Base-by-base conservation (phyloP, 2,329 filamentous ascomycete species). In the Orbilia quercus region DNA sequence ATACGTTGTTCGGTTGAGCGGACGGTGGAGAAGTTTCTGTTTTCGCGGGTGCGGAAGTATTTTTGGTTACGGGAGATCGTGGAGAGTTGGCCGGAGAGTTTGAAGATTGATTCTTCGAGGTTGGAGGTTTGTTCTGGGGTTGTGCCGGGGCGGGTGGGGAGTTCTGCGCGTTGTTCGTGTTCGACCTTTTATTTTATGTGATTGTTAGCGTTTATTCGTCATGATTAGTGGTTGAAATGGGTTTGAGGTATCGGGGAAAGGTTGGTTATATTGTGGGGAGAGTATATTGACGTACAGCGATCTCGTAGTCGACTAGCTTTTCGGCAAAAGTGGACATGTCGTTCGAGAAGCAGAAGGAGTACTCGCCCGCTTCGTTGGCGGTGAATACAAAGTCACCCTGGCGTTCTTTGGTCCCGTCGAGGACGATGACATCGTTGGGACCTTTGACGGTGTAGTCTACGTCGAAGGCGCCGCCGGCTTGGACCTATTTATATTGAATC, bases 361-460 rank as follows among this genome's bases (percentile, higher is more conserved):
- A 97, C 79, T 98, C 94, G 76, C 95, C 95, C 5, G 86, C 80
- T 58, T 92, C 88, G 79, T 92, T 91, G 48, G 93, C 95, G 0
- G 93, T 96, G 82, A 99, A 99, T 75, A 99, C 95, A 80, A 96
- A 98, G 82, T 99, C 95, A 60, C 94, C 95, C 83, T 98, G 94
- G 76, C 94, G 88, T 83, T 91, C 95, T 83, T 96, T 98, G 77
- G 89, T 85, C 74, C 93, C 95, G 73, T 93, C 88, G 78, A 98
- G 83, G 74, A 99, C 89, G 74, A 91, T 82, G 82, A 90, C 93
- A 79, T 90, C 88, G 76, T 86, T 87, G 25, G 96, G 95, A 18
- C 91, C 92, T 54, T 88, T 87, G 64, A 99, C 94, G 71, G 87
- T 83, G 83, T 96, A 99, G 81, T 98, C 92, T 82, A 99, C 87